These are phyloP conservation scores for Nymphaea thermarum DNA, from an alignment of 164 flowering plant genomes.

Conservation along the genomic window DNA sequence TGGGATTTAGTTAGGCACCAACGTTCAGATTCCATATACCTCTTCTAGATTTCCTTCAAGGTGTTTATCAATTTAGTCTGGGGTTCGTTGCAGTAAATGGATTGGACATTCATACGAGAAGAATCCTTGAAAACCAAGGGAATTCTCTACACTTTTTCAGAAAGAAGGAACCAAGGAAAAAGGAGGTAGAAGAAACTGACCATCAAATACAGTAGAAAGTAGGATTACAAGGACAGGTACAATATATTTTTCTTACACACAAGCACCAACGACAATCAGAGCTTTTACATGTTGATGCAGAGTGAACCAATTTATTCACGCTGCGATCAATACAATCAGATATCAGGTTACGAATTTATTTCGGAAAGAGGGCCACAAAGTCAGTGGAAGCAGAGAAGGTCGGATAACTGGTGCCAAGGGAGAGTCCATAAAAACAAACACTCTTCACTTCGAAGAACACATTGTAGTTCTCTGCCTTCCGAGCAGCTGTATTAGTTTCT, in stretches of 20 bases:
- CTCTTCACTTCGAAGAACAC: constrained; percentile 40
- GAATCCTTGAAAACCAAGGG: no score
- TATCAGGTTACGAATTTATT: no score
- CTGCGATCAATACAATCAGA: neutral
- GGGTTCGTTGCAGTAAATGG: no score
- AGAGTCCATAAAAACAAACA: neutral
- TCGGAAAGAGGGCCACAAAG: neutral
- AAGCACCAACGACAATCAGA: neutral
- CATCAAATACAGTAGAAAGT: neutral
- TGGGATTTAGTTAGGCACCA: no score
- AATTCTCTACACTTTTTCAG: no score
- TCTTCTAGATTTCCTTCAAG: no score
- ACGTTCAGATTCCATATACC: no score
- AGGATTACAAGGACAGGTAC: neutral
- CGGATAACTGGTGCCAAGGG: neutral
- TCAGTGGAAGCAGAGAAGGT: neutral
- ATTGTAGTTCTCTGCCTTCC: constrained; percentile 60
- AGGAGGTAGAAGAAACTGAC: no score
- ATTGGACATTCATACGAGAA: no score
- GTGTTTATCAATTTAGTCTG: no score
- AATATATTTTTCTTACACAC: neutral
- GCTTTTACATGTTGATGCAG: neutral
- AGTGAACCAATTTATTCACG: neutral
- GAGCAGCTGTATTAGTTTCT: constrained; percentile 55
- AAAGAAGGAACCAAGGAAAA: no score